A percentile compares a stretch with the other conserved stretches of the same genome.
Evolutionary conservation across 2,329 filamentous ascomycete species (phyloP).

Genomic region (Mycocentrospora acerina): DNA sequence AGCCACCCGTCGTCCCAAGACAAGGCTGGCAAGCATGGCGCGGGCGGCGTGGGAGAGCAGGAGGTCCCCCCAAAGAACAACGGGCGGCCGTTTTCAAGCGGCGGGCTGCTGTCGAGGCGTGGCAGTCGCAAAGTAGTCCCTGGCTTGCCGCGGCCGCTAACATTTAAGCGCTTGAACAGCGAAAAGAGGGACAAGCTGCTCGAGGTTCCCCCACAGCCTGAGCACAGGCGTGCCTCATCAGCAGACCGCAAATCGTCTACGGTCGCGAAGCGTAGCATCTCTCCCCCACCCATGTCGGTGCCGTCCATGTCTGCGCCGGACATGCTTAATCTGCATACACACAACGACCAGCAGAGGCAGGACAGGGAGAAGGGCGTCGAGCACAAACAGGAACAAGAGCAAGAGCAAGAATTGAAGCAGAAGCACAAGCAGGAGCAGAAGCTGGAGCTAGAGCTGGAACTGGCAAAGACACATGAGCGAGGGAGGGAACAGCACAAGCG

Average conservation of each 20-base stretch:
- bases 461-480: too few species aligned
- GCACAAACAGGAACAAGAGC: background rate
- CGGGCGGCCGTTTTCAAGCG: conserved; percentile 37
- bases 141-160: conserved; percentile 72
- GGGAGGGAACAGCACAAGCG: conserved; percentile 5
- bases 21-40: conserved; percentile 8
- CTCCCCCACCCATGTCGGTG: conserved; percentile 40
- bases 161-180: conserved; percentile 80
- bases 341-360: conserved; percentile 5
- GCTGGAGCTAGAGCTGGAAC: too few species aligned
- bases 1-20: conserved; percentile 22
- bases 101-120: conserved; percentile 29
- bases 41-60: background rate
- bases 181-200: conserved; percentile 74
- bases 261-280: conserved; percentile 47
- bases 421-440: conserved; percentile 6
- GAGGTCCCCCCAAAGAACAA: background rate
- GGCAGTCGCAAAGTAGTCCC: conserved; percentile 66
- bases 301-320: conserved; percentile 45
- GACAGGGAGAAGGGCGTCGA: too few species aligned
- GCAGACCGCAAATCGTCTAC: conserved; percentile 66
- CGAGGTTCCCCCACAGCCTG: conserved; percentile 62
- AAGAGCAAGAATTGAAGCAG: conserved; percentile 5
- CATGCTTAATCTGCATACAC: conserved; percentile 35
- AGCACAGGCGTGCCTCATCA: conserved; percentile 74